phyloP scores from a whole-genome alignment of 2,329 filamentous ascomycete genomes.

The Exophiala aquamarina region DNA sequence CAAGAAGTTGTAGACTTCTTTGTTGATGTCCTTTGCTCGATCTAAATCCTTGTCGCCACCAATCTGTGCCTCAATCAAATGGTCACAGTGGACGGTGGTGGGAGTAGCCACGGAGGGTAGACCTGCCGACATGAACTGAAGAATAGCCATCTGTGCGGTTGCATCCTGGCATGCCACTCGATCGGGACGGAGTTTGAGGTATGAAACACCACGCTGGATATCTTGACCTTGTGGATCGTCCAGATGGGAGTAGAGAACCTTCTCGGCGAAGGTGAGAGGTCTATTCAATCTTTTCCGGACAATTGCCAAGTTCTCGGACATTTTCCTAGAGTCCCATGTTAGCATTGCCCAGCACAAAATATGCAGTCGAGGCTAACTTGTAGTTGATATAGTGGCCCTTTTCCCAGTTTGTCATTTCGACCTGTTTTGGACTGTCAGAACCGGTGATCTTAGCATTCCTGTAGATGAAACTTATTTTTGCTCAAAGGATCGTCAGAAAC shows the following conservation, averaged over 20 bases:
- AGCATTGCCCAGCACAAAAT: too few relatives aligned
- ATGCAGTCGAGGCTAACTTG: too few relatives aligned
- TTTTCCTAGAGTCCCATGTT: slow-evolving; percentile 67
- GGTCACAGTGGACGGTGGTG: slow-evolving; percentile 95
- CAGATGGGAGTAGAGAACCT: slow-evolving; percentile 98
- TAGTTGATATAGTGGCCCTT: slow-evolving; percentile 98
- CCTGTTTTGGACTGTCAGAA: slow-evolving; percentile 44
- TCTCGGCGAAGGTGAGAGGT: slow-evolving; percentile 93
- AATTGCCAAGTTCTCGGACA: slow-evolving; percentile 93
- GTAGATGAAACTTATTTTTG: slow-evolving; percentile 57
- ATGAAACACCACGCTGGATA: slow-evolving; percentile 91
- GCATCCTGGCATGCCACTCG: slow-evolving; percentile 99
- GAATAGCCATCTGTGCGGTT: slow-evolving; percentile 98
- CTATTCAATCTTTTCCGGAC: slow-evolving; percentile 88
- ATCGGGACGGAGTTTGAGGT: slow-evolving; percentile 94
- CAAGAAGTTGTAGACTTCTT: slow-evolving; percentile 98
- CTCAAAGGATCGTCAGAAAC: slow-evolving; percentile 76
- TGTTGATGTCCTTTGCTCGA: slow-evolving; percentile 90
- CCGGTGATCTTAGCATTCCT: too few relatives aligned
- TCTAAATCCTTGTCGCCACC: slow-evolving; percentile 92
- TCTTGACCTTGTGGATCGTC: slow-evolving; percentile 96
- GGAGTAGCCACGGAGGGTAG: slow-evolving; percentile 95
- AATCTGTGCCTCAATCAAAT: slow-evolving; percentile 96
- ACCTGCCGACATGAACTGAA: slow-evolving; percentile 99
- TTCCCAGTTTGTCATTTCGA: slow-evolving; percentile 97